These are phyloP conservation scores for Saccharomycopsis hybrid DNA, from an alignment of 1,139 yeast species.

Conservation along the genomic window DNA sequence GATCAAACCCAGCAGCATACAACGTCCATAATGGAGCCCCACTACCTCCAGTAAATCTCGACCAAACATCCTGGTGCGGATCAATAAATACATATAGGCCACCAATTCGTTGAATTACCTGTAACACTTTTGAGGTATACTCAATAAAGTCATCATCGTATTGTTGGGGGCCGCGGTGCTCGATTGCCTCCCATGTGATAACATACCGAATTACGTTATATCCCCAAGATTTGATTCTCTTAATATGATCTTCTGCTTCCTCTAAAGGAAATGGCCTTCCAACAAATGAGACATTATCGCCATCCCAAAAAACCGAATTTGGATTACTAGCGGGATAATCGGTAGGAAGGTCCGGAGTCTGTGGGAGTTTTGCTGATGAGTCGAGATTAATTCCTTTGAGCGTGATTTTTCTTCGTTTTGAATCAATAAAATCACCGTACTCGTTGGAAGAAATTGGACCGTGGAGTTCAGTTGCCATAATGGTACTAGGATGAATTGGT, in stretches of 20 bases:
- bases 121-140: constrained; percentile 58
- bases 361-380: constrained; percentile 69
- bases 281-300: constrained; percentile 69
- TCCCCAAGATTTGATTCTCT: constrained; percentile 72
- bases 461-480: too few relatives aligned
- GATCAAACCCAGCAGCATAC: constrained; percentile 90
- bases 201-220: constrained; percentile 72
- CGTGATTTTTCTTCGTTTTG: constrained; percentile 49
- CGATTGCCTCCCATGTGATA: constrained; percentile 89
- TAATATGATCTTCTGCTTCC: constrained; percentile 65
- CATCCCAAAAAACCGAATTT: constrained; percentile 51
- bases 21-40: constrained; percentile 96
- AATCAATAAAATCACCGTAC: constrained; percentile 56
- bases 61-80: constrained; percentile 95
- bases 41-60: constrained; percentile 84
- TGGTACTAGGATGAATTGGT: too few relatives aligned
- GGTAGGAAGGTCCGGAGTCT: constrained; percentile 47
- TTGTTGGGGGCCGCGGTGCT: constrained; percentile 78
- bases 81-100: constrained; percentile 81
- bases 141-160: constrained; percentile 76
- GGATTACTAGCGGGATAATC: constrained; percentile 34
- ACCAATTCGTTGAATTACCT: constrained; percentile 51
- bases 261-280: constrained; percentile 74
- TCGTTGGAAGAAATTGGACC: constrained; percentile 25
- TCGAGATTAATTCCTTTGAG: constrained; percentile 83